Base-by-base conservation (phyloP, 2,329 filamentous ascomycete species). In the Sporothrix schenckii region DNA sequence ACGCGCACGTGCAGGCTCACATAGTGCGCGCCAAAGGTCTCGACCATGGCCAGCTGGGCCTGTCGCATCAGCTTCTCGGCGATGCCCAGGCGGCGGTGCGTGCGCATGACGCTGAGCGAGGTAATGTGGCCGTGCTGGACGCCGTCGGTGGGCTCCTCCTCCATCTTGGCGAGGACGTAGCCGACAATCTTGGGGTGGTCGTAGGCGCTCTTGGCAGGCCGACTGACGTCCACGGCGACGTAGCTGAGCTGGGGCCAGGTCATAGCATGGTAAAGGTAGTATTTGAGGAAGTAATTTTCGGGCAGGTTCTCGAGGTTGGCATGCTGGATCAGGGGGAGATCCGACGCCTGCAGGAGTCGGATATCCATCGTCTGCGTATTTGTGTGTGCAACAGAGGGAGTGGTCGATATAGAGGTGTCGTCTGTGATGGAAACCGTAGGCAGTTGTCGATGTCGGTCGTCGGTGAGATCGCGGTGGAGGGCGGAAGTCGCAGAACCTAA, bases 241-340 rank as follows among this genome's bases (percentile, higher is more conserved):
- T 94, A 98, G 81, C 91, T 94, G 74, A 99, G 89, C 83, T 98
- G 94, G 60, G 95, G 95, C 95, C 95, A 99, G 76, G 93, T 97
- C 75, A 98, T 89, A 19, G 94, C 94, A 82, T 99, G 95, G 87
- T 99, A 99, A 78, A 99, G 89, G 85, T 99, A 99, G 87, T 99
- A 99, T 87, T 99, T 99, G 83, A 97, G 92, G 81, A 98, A 98
- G 88, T 99, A 99, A 86, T 99, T 99, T 82, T 99, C 95, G 74
- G 95, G 95, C 69, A 99, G 87, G 84, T 99, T 99, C 80, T 96
- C 97, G 80, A 99, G 94, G 85, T 99, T 98, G 79, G 94, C 94
- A 81, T 96, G 93, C 83, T 99, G 95, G 79, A 99, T 93, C 79
- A 95, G 90, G 75, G 92, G 92, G 75, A 96, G 92, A 82, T 96